A percentile compares a stretch with the other conserved stretches of the same genome.
phyloP scores from a whole-genome alignment of 768 basidiomycete species.

The Ramaria sp. region DNA sequence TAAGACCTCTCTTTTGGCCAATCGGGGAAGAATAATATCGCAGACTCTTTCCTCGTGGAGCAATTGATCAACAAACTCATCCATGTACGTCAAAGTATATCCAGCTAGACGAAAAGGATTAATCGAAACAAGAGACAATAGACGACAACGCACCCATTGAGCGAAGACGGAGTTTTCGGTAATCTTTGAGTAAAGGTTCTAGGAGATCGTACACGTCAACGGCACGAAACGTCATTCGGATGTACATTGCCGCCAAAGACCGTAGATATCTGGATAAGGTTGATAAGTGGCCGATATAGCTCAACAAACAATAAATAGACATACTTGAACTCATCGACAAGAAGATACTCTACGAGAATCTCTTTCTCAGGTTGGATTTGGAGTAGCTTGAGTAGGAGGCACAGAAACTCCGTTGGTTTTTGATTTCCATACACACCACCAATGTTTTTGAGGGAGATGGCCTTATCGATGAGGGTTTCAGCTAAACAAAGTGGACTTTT shows the following conservation, averaged over 20 bases:
- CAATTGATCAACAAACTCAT: slow-evolving; percentile 82
- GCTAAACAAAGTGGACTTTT: slow-evolving; percentile 33
- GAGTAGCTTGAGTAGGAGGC: slow-evolving; percentile 83
- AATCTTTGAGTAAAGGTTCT: slow-evolving; percentile 92
- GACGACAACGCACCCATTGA: slow-evolving; percentile 51
- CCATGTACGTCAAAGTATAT: slow-evolving; percentile 77
- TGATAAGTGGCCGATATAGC: not conserved
- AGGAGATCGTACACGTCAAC: slow-evolving; percentile 88
- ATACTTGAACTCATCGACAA: slow-evolving; percentile 97
- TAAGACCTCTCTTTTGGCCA: slow-evolving; percentile 73
- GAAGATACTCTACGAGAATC: slow-evolving; percentile 88
- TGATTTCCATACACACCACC: slow-evolving; percentile 97
- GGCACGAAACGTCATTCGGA: slow-evolving; percentile 87
- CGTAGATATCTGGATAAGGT: slow-evolving; percentile 65
- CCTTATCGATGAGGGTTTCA: slow-evolving; percentile 88
- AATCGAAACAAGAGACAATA: not conserved
- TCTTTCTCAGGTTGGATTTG: slow-evolving; percentile 98
- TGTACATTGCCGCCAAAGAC: slow-evolving; percentile 86
- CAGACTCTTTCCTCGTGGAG: slow-evolving; percentile 87
- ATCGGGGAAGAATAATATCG: slow-evolving; percentile 89
- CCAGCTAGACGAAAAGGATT: slow-evolving; percentile 43
- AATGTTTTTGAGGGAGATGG: slow-evolving; percentile 68
- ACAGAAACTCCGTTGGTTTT: slow-evolving; percentile 88
- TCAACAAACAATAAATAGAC: slow-evolving; percentile 16
- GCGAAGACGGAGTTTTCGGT: slow-evolving; percentile 73